Percentiles rank a stretch among this genome's conserved stretches.
Conservation (phyloP, 495 filamentous ascomycete genomes). For the Xeromyces bisporus region DNA sequence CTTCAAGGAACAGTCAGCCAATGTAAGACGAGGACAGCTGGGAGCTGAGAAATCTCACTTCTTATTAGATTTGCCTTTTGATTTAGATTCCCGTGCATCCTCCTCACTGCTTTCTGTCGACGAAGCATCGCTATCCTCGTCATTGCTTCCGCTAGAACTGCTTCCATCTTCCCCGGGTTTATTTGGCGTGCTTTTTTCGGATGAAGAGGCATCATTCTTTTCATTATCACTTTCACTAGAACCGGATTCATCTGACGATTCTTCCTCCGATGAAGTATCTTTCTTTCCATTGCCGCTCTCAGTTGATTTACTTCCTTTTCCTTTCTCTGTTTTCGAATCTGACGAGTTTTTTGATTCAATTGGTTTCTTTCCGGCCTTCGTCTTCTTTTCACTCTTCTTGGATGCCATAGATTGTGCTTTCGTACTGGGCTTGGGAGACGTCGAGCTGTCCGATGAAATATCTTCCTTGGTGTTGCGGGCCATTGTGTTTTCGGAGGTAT, state of each 20-base stretch:
- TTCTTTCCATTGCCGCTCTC: too few species aligned
- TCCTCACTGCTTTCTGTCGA: slow-evolving; percentile 7
- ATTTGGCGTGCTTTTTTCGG: too few species aligned
- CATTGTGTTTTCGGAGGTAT: too few species aligned
- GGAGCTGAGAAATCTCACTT: too few species aligned
- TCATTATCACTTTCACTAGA: too few species aligned
- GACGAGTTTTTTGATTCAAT: slow-evolving; percentile 9
- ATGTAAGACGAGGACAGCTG: neutral
- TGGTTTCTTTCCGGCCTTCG: slow-evolving; percentile 3
- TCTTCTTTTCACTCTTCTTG: neutral
- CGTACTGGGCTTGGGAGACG: slow-evolving; percentile 15
- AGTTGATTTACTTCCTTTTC: too few species aligned
- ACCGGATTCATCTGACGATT: too few species aligned
- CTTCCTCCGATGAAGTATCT: too few species aligned
- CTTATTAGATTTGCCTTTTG: slow-evolving; percentile 11
- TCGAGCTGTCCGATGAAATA: slow-evolving; percentile 13
- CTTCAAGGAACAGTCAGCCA: slow-evolving; percentile 2
- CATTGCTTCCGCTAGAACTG: slow-evolving; percentile 21
- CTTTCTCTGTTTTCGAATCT: slow-evolving; percentile 15
- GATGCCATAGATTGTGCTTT: slow-evolving; percentile 15
- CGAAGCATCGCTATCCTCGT: slow-evolving; percentile 10
- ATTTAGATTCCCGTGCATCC: slow-evolving; percentile 5
- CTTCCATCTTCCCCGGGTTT: slow-evolving; percentile 12
- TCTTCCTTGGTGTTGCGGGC: slow-evolving; percentile 9
- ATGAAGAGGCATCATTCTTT: too few species aligned